Base-by-base conservation (phyloP, 2,329 filamentous ascomycete genomes). In the Colletotrichum costaricense region DNA sequence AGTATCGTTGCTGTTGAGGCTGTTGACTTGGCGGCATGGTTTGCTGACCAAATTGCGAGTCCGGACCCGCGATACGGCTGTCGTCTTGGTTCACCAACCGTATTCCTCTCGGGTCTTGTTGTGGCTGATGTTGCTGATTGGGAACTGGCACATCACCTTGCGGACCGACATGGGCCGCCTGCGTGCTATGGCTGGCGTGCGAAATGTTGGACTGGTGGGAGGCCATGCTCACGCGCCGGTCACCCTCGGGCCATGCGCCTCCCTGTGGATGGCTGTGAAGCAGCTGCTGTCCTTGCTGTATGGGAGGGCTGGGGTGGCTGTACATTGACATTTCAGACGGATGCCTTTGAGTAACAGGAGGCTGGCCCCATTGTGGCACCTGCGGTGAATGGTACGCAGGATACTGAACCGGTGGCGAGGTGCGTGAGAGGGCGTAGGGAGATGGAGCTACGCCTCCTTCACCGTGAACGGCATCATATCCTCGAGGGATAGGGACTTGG, bases 401-500 rank as follows among this genome's bases (percentile, higher is more conserved):
- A 22, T 73, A 76, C 19, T 60, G 70, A 8, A 54, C 66, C n/a
- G 71, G 58, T 12, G 58, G 62, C 35, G 72, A 54, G 67, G 74
- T 68, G n/a, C 70, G 75, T 14, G 76, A 77, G 12, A 78, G 49
- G 54, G 78, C 76, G 62, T 82, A 81, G 16, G 78, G 77, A 1
- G 80, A 76, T 1, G 78, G 80, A 3, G 76, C 79, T n/a, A 77
- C 63, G 14, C 70, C 76, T 24, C 81, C 82, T 60, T 84, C 83
- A 33, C 81, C 82, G 59, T 83, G 81, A 5, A 84, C 83, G 16
- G 81, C 75, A 7, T 74, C 69, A 57, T 86, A 85, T 14, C 80
- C 78, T 30, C 73, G 76, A 0, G 84, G 84, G 46, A 85, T 84
- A 1, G 84, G 82, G 1, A 85, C 81, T 14, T 77, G 76, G 3